Percentiles rank a stretch among this genome's conserved stretches.
phyloP scores from a whole-genome alignment of 2,329 filamentous ascomycete genomes.

The Achaetomium macrosporum region DNA sequence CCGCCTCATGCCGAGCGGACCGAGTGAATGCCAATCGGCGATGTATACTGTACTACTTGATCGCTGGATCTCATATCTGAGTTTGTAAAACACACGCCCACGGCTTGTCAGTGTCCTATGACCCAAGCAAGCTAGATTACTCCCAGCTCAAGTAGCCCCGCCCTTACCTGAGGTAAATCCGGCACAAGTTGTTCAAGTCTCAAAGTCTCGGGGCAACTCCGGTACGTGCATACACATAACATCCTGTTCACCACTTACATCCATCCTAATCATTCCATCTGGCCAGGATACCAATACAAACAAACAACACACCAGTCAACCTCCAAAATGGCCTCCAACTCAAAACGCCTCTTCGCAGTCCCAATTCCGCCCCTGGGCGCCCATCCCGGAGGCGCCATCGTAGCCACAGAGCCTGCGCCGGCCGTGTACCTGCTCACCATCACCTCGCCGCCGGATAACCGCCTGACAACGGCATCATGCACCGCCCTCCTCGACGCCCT shows the following conservation, averaged over 20 bases:
- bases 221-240: no score
- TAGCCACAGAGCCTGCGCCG: constrained; percentile 54
- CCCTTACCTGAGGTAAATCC: no score
- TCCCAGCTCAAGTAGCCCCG: no score
- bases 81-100: no score
- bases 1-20: neutral
- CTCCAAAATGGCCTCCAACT: constrained; percentile 12
- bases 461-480: constrained; percentile 64
- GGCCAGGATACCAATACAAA: neutral
- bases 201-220: no score
- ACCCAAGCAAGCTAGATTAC: no score
- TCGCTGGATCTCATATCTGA: no score
- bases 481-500: constrained; percentile 62
- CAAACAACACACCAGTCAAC: neutral
- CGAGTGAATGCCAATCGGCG: neutral
- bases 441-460: constrained; percentile 67
- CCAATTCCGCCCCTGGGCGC: constrained; percentile 43
- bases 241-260: no score
- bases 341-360: constrained; percentile 51
- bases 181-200: no score
- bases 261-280: neutral
- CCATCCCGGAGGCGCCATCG: constrained; percentile 52
- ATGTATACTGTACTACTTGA: no score
- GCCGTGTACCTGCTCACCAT: constrained; percentile 69
- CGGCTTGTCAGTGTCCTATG: no score